These are phyloP conservation scores for Skeletonema grethae DNA, from an alignment of 108 stramenopile genomes.

Conservation along the genomic window DNA sequence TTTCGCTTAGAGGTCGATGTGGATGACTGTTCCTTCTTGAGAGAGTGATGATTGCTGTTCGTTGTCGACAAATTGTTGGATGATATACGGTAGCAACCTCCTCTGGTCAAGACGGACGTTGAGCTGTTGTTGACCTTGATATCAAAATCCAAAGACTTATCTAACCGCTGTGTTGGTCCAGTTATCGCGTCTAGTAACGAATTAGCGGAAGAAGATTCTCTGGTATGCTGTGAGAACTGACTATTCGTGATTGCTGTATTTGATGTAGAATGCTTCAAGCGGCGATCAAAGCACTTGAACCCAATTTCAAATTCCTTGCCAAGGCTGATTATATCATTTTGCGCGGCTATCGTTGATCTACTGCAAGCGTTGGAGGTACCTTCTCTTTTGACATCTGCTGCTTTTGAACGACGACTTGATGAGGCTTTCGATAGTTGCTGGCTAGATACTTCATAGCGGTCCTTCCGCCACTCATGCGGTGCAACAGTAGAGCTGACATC, in stretches of 20 bases:
- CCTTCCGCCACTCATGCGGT: too few species aligned
- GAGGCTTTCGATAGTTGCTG: background rate
- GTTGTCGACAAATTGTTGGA: background rate
- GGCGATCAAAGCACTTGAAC: background rate
- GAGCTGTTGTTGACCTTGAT: background rate
- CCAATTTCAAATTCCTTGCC: background rate
- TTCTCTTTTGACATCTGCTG: background rate
- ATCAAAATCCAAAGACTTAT: background rate
- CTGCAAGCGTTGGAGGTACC: background rate
- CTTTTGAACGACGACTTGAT: background rate
- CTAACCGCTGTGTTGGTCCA: background rate
- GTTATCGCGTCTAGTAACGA: background rate
- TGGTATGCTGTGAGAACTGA: background rate
- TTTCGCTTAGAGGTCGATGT: background rate
- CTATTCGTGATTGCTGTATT: background rate
- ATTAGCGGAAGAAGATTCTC: background rate
- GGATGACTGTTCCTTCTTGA: background rate
- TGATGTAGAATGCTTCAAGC: background rate
- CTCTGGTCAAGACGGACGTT: background rate
- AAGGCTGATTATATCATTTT: background rate
- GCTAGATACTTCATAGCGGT: background rate
- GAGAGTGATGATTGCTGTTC: background rate
- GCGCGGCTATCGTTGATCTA: background rate
- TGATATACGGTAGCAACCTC: background rate
- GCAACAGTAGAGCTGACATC: too few species aligned